A percentile compares a stretch with the other conserved stretches of the same genome.
These are phyloP conservation scores for Ustilago sp. DNA, from an alignment of 1,284 basidiomycete species.

Conservation along the genomic window DNA sequence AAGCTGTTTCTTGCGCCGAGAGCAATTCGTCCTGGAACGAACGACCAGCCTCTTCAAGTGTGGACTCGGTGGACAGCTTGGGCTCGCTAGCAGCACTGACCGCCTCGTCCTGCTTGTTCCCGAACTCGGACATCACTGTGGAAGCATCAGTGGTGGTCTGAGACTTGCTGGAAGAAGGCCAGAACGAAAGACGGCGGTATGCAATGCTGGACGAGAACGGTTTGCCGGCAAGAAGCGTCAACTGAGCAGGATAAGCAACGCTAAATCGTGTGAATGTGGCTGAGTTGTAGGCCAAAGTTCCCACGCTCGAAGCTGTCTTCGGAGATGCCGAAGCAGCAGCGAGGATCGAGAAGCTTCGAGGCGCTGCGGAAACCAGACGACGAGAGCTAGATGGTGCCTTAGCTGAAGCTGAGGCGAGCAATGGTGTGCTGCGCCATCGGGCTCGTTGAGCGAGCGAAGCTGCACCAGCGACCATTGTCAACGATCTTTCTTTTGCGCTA, in stretches of 20 bases:
- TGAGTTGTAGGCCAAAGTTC: constrained; percentile 23
- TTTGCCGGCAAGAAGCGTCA: constrained; percentile 25
- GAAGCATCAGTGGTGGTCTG: constrained; percentile 3
- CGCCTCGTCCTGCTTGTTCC: constrained; percentile 19
- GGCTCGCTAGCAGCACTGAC: constrained; percentile 12
- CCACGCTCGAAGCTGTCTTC: constrained; percentile 7
- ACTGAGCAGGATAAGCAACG: constrained; percentile 19
- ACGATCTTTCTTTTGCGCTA: not conserved
- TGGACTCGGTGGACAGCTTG: constrained; percentile 11
- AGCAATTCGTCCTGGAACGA: constrained; percentile 17
- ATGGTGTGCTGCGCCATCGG: constrained; percentile 24
- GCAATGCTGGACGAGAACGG: constrained; percentile 30
- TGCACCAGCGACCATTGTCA: constrained; percentile 27
- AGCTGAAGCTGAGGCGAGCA: constrained; percentile 18
- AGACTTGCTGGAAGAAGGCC: constrained; percentile 19
- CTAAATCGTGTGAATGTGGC: constrained; percentile 23
- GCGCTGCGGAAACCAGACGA: not conserved
- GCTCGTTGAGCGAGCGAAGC: constrained; percentile 31
- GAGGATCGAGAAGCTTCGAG: constrained; percentile 10
- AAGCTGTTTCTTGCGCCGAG: constrained; percentile 12
- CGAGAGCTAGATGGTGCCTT: not conserved
- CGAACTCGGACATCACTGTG: constrained; percentile 13
- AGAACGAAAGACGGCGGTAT: constrained; percentile 24
- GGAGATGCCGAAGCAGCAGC: constrained; percentile 8
- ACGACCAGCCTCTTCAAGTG: constrained; percentile 15